Base-by-base conservation (phyloP, 2,329 filamentous ascomycete genomes). In the Sporothrix pseudoabietina region DNA sequence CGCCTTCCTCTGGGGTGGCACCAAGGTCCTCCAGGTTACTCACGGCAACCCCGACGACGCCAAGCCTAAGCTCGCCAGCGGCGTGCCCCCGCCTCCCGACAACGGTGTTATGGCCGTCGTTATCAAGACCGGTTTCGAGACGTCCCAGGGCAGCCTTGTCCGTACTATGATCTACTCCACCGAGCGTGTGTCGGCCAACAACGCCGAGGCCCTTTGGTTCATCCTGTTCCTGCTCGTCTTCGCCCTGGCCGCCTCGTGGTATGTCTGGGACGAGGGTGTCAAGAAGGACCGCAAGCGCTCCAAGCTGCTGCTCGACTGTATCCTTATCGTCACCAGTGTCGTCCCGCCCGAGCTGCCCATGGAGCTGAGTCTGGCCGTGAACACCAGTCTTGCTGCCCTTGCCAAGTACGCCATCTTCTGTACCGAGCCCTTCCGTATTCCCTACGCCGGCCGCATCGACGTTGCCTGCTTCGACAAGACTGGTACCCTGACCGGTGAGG, bases 91-190 rank as follows among this genome's bases (percentile, higher is more conserved):
- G n/a, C 91, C 96, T 49, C 96, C 97, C 0, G 96, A 99, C 82
- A 93, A 96, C 78, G 96, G 96, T 71, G 96, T 94, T 49, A 89
- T 98, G 86, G 96, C 94, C 75, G 89, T 99, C 76, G 94, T 99
- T 63, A 91, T 94, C 79, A 98, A 98, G 88, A 99, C 96, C 71
- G 96, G 96, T 14, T 99, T 99, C 79, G 97, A 99, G 84, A 99
- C 96, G 12, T 98, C 95, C 73, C 97, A 99, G 83, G 96, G 96
- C 76, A 98, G 94, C 82, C 88, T 99, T 74, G 96, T 99, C 75
- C 92, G 96, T 75, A 99, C 96, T 77, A 99, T 99, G 96, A 99
- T 99, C 79, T 99, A 97, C 85, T 98, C 97, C 1, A 99, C 96
- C 1, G 96, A 99, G 82, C 94, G 95, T 77, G 95, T 99, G 32